Evolutionary conservation across 2,329 filamentous ascomycete species (phyloP).

Genomic region (Fragosphaeria purpurea): DNA sequence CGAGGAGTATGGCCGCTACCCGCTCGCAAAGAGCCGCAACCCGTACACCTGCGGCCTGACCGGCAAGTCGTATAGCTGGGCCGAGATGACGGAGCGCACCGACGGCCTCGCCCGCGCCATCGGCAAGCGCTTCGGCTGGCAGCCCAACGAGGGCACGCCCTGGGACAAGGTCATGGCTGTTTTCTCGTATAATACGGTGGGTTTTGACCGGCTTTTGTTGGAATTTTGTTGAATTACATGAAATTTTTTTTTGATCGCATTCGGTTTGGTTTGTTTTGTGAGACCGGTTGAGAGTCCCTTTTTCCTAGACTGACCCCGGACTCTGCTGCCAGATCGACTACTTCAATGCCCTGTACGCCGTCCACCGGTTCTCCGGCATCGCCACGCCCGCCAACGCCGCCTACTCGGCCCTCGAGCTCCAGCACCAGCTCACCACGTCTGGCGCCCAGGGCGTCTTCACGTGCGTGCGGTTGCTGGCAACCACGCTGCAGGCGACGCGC

Average conservation of each 20-base stretch:
- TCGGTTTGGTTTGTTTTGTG: not conserved
- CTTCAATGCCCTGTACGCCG: slow-evolving; percentile 40
- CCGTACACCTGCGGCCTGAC: slow-evolving; percentile 19
- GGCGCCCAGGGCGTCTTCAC: slow-evolving; percentile 60
- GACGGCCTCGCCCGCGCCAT: slow-evolving; percentile 34
- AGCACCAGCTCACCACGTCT: slow-evolving; percentile 56
- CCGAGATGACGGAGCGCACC: slow-evolving; percentile 8
- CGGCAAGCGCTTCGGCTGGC: slow-evolving; percentile 58
- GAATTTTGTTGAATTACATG: too few species aligned
- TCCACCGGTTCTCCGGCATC: slow-evolving; percentile 49
- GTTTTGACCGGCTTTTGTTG: too few species aligned
- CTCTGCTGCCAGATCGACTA: slow-evolving; percentile 44
- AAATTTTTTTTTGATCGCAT: not conserved
- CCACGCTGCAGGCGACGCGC: slow-evolving; percentile 51
- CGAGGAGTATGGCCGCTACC: slow-evolving; percentile 57
- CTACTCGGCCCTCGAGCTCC: slow-evolving; percentile 56
- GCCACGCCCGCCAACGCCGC: slow-evolving; percentile 60
- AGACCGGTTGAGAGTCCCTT: not conserved
- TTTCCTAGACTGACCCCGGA: not conserved
- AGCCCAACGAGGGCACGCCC: slow-evolving; percentile 57
- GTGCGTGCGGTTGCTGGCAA: slow-evolving; percentile 51
- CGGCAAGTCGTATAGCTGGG: slow-evolving; percentile 12
- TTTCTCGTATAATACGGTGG: slow-evolving; percentile 59
- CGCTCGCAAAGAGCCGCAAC: slow-evolving; percentile 45
- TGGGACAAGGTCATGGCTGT: slow-evolving; percentile 69